Percentiles rank a stretch among this genome's conserved stretches.
Evolutionary conservation across 805 yeast genomes (phyloP).

Genomic region (Metschnikowia matae): DNA sequence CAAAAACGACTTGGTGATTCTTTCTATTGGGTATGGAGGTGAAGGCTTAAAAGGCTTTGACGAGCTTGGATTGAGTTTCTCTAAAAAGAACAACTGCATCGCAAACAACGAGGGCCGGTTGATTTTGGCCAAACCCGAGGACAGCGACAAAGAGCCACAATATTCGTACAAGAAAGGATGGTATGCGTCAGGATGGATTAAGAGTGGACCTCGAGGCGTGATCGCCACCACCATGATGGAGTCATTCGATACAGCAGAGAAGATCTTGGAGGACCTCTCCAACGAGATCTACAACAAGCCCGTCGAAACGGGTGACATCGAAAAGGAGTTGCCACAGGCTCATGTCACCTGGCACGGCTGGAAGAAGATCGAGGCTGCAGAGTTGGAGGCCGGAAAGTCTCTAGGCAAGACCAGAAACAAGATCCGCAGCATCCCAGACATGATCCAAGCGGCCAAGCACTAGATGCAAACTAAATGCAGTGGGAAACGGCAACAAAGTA

Average conservation of each 20-base stretch:
- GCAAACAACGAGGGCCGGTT: slow-evolving; percentile 35
- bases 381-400: slow-evolving; percentile 44
- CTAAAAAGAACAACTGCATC: slow-evolving; percentile 22
- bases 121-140: slow-evolving; percentile 10
- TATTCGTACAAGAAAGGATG: slow-evolving; percentile 42
- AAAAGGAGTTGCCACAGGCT: slow-evolving; percentile 10
- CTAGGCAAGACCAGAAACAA: slow-evolving; percentile 58
- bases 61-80: slow-evolving; percentile 31
- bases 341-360: slow-evolving; percentile 64
- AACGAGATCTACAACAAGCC: slow-evolving; percentile 23
- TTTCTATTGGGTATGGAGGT: slow-evolving; percentile 83
- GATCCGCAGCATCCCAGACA: slow-evolving; percentile 42
- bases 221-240: slow-evolving; percentile 89
- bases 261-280: slow-evolving; percentile 54
- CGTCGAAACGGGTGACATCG: slow-evolving; percentile 14
- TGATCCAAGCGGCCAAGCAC: slow-evolving; percentile 36
- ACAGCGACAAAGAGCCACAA: slow-evolving; percentile 17
- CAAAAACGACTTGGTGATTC: slow-evolving; percentile 62
- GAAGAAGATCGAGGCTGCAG: slow-evolving; percentile 53
- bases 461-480: slow-evolving; percentile 9
- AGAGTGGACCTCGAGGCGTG: slow-evolving; percentile 82
- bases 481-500: slow-evolving; percentile 16
- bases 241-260: slow-evolving; percentile 69
- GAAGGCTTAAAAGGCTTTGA: slow-evolving; percentile 56
- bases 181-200: slow-evolving; percentile 89